Evolutionary conservation across 1,139 yeast species (phyloP).

Genomic region (Hyphopichia buzzinii): DNA sequence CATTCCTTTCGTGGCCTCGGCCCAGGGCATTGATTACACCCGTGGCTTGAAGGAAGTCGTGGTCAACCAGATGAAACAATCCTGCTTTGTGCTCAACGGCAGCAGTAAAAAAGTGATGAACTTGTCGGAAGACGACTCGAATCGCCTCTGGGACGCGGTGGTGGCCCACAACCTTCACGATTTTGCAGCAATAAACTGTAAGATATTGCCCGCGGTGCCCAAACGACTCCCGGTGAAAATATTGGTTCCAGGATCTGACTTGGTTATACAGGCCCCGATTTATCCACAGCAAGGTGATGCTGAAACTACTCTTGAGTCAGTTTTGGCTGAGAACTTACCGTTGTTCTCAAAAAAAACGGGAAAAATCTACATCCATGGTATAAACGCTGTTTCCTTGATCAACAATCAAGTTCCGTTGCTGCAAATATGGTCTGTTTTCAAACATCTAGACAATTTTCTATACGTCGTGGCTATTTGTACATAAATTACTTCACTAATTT

Average conservation of each 20-base stretch:
- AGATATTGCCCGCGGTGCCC: slow-evolving; percentile 34
- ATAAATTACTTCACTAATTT: background rate
- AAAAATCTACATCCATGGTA: slow-evolving; percentile 61
- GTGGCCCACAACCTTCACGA: slow-evolving; percentile 26
- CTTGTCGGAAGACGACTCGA: slow-evolving; percentile 60
- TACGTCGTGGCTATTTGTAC: slow-evolving; percentile 49
- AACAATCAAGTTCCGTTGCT: slow-evolving; percentile 39
- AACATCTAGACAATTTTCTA: slow-evolving; percentile 73
- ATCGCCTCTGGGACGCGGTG: slow-evolving; percentile 55
- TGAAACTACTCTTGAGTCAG: slow-evolving; percentile 36
- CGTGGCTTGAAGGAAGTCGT: slow-evolving; percentile 49
- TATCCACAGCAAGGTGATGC: slow-evolving; percentile 19
- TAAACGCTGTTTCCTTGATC: slow-evolving; percentile 40
- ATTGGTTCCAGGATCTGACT: slow-evolving; percentile 47
- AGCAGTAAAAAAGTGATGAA: slow-evolving; percentile 74
- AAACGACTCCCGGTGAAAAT: slow-evolving; percentile 59
- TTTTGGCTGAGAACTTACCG: slow-evolving; percentile 37
- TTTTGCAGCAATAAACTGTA: slow-evolving; percentile 19
- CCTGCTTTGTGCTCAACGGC: slow-evolving; percentile 71
- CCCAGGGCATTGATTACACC: slow-evolving; percentile 20
- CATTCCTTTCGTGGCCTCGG: slow-evolving; percentile 41
- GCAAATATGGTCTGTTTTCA: slow-evolving; percentile 54
- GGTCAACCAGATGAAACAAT: slow-evolving; percentile 78
- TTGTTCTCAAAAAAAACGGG: background rate
- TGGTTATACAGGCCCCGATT: slow-evolving; percentile 50